phyloP scores from a whole-genome alignment of 2,329 filamentous ascomycete genomes.

The Ophiocordyceps australis region DNA sequence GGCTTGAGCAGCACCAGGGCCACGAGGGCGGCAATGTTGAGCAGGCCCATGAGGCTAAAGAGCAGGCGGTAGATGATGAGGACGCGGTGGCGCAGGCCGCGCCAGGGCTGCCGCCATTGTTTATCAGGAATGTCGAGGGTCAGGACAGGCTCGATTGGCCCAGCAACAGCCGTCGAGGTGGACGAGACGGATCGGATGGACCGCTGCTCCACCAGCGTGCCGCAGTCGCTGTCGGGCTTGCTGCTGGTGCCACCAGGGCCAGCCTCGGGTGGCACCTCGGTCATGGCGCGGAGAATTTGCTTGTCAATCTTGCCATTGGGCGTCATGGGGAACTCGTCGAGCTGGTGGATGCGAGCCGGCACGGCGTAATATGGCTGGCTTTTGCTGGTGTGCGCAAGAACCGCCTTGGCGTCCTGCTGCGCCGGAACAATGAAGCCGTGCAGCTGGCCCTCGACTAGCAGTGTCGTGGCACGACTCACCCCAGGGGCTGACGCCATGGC shows the following conservation, averaged over 20 bases:
- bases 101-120: conserved; percentile 16
- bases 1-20: conserved; percentile 17
- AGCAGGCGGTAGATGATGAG: conserved; percentile 37
- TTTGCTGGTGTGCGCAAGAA: conserved; percentile 20
- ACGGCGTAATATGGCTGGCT: conserved; percentile 36
- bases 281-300: conserved; percentile 18
- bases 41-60: conserved; percentile 31
- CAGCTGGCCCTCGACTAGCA: conserved; percentile 27
- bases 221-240: conserved; percentile 5
- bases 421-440: conserved; percentile 28
- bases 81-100: conserved; percentile 22
- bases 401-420: conserved; percentile 13
- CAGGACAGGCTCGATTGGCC: conserved; percentile 12
- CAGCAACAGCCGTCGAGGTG: conserved; percentile 9
- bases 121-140: conserved; percentile 19
- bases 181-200: conserved; percentile 12
- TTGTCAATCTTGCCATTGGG: conserved; percentile 39
- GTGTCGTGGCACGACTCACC: conserved; percentile 26
- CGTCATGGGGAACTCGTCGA: conserved; percentile 27
- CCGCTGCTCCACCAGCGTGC: conserved; percentile 9
- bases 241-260: neutral
- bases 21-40: conserved; percentile 29
- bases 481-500: conserved; percentile 25
- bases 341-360: conserved; percentile 23
- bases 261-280: conserved; percentile 1